Conservation (phyloP, 2,329 filamentous ascomycete genomes). For the Cladosporium cucumerinum region DNA sequence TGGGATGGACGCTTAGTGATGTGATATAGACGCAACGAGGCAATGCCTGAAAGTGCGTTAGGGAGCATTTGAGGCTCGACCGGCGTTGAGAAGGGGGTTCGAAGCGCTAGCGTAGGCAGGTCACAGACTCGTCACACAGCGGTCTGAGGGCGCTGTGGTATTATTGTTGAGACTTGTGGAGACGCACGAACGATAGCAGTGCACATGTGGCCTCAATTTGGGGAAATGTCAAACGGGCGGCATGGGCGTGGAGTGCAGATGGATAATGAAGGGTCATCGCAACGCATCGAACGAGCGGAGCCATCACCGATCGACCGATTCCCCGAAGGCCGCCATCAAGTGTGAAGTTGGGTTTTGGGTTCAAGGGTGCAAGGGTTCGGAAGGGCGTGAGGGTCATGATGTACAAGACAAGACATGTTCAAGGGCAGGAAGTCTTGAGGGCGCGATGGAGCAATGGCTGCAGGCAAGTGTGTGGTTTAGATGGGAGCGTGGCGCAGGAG, state of each 20-base stretch:
- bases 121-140: constrained; percentile 7
- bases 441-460: background rate
- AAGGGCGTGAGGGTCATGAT: background rate
- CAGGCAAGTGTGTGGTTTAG: background rate
- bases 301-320: background rate
- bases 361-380: background rate
- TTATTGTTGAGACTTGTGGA: constrained; percentile 10
- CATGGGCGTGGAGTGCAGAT: background rate
- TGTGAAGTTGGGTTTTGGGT: background rate
- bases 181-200: background rate
- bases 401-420: background rate
- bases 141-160: background rate
- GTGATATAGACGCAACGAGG: background rate
- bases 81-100: constrained; percentile 6
- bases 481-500: background rate
- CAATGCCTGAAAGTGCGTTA: background rate
- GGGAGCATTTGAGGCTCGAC: background rate
- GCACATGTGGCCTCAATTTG: background rate
- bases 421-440: background rate
- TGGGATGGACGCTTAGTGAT: background rate
- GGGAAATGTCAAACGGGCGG: background rate
- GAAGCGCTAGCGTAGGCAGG: constrained; percentile 4
- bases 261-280: background rate
- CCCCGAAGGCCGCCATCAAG: background rate
- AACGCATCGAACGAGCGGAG: background rate